Evolutionary conservation across 1,284 basidiomycete genomes (phyloP).

Genomic region (Schizophyllum commune): DNA sequence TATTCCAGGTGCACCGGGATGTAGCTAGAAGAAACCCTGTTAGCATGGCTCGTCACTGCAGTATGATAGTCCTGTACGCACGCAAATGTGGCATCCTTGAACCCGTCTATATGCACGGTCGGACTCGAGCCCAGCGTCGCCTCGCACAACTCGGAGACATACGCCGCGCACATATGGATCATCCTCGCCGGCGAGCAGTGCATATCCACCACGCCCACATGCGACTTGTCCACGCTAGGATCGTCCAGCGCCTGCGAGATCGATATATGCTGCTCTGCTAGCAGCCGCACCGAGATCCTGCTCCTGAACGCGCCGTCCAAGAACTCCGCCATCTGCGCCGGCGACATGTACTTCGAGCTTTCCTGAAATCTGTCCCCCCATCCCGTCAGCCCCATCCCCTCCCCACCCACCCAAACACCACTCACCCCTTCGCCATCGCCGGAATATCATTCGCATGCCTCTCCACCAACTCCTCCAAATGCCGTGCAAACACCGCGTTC

Average conservation of each 20-base stretch:
- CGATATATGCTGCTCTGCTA: constrained; percentile 89
- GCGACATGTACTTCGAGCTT: constrained; percentile 76
- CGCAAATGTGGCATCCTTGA: constrained; percentile 68
- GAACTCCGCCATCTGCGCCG: constrained; percentile 69
- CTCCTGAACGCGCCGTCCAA: constrained; percentile 81
- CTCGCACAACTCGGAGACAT: constrained; percentile 78
- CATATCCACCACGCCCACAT: constrained; percentile 65
- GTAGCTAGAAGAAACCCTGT: constrained; percentile 42
- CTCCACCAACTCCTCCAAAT: constrained; percentile 66
- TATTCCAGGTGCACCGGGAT: constrained; percentile 88
- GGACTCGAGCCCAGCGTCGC: constrained; percentile 78
- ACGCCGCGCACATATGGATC: constrained; percentile 72
- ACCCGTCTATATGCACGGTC: constrained; percentile 59
- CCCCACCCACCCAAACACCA: constrained; percentile 10
- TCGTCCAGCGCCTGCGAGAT: constrained; percentile 58
- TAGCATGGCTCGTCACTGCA: constrained; percentile 9
- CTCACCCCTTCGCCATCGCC: constrained; percentile 81
- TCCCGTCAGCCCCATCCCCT: constrained; percentile 3
- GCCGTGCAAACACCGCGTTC: constrained; percentile 61
- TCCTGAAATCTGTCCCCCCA: constrained; percentile 67
- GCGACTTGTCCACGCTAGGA: constrained; percentile 23
- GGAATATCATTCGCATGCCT: constrained; percentile 85
- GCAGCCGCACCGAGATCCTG: constrained; percentile 81
- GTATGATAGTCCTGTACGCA: constrained; percentile 32
- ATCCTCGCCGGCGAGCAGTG: constrained; percentile 62